Evolutionary conservation across 2,329 filamentous ascomycete species (phyloP).

Genomic region (Elsinoe perseae): DNA sequence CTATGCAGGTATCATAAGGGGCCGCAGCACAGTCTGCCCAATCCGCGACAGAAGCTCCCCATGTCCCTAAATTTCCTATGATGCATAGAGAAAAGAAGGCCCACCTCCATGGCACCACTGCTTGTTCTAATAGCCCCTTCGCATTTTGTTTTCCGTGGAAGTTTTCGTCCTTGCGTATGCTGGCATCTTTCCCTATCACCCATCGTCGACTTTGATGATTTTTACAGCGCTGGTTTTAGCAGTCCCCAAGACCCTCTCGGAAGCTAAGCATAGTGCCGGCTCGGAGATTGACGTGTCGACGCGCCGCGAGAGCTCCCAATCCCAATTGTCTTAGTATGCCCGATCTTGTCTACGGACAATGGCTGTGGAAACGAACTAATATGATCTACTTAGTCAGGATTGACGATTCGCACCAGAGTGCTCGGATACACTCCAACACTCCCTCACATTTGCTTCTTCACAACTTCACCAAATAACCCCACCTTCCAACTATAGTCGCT

Average conservation of each 20-base stretch:
- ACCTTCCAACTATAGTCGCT: constrained; percentile 13
- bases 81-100: constrained; percentile 1
- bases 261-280: constrained; percentile 9
- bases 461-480: neutral
- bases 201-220: neutral
- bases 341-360: constrained; percentile 1
- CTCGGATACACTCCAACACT: neutral
- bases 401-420: neutral
- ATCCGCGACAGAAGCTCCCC: constrained; percentile 5
- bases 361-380: constrained; percentile 1
- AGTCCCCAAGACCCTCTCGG: neutral
- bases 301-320: neutral
- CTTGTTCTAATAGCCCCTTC: neutral
- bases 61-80: constrained; percentile 9
- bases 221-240: neutral
- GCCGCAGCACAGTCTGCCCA: constrained; percentile 1
- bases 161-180: neutral
- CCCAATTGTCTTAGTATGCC: constrained; percentile 11
- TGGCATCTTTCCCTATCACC: neutral
- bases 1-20: constrained; percentile 4
- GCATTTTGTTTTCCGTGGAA: neutral
- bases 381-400: constrained; percentile 1
- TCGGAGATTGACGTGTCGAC: constrained; percentile 8
- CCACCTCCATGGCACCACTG: constrained; percentile 1
- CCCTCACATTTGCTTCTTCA: neutral